Conservation (phyloP, 192 early-diverging fungal genomes). For the Coemansia sp. region DNA sequence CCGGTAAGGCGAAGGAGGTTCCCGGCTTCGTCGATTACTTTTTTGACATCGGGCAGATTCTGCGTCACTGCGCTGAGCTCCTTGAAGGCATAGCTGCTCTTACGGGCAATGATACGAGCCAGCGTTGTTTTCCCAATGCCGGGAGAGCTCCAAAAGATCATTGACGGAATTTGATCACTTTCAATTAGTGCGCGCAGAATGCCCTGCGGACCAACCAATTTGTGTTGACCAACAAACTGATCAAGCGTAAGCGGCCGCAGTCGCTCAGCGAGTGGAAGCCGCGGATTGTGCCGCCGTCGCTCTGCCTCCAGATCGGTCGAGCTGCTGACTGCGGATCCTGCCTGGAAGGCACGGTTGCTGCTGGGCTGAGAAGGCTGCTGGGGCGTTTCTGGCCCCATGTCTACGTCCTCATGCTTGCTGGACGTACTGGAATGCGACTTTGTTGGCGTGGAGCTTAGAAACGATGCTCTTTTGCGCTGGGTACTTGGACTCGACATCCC, state of each 20-base stretch:
- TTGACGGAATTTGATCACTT: constrained; percentile 64
- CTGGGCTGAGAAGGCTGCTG: no score
- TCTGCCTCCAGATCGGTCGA: constrained; percentile 2
- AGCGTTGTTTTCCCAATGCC: constrained; percentile 64
- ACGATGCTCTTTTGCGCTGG: constrained; percentile 6
- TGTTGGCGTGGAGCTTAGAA: neutral
- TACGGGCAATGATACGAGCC: constrained; percentile 57
- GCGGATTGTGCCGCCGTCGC: constrained; percentile 21
- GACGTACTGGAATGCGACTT: neutral
- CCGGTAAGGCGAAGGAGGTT: constrained; percentile 56
- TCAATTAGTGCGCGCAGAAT: constrained; percentile 66
- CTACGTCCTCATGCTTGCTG: neutral
- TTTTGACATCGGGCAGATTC: constrained; percentile 61
- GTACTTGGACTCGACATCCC: constrained; percentile 3
- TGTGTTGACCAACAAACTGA: constrained; percentile 71
- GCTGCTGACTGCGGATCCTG: neutral
- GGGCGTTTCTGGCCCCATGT: neutral
- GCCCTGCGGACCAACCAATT: constrained; percentile 63
- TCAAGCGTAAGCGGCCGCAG: constrained; percentile 55
- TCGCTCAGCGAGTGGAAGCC: constrained; percentile 45
- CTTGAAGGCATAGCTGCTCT: constrained; percentile 34
- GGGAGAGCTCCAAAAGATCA: constrained; percentile 76
- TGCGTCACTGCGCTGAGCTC: constrained; percentile 59
- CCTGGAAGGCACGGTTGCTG: neutral
- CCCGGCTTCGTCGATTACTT: constrained; percentile 69